Base-by-base conservation (phyloP, 179 eudicot species). In the Gypsophila paniculata region DNA sequence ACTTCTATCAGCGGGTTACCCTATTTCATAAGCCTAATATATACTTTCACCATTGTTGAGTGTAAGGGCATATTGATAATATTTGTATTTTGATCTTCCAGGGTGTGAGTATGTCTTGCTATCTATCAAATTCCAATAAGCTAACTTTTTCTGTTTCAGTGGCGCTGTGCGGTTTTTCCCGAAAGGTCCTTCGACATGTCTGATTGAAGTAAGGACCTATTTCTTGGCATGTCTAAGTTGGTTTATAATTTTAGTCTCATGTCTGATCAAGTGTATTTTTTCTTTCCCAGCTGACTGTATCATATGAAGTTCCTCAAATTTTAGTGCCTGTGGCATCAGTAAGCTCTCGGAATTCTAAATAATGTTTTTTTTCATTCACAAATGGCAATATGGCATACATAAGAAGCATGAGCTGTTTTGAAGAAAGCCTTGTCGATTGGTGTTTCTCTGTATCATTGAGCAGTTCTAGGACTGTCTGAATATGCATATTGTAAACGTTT, bases 131-230 rank as follows among this genome's bases (percentile, higher is more conserved):
- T 76, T 38, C 46, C 76, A 76, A 65, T 71, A 5, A 25, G 65
- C 51, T 65, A 42, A 52, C 19, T 76, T 71, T 67, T 81, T 61
- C 61, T 62, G 38, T 82, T 81, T 81, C 96, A 94, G 99, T 77
- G 99, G 99, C 74, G 92, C 94, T 72, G 97, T 89, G 75, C 91
- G 99, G 49, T 94, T 94, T 84, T 94, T 79, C 74, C 99, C 99
- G 3, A 91, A 83, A 84, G 96, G 99, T 61, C 85, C 90, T 68
- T 84, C 90, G 48, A 84, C 97, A 59, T 94, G 97, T 71, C 71
- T 79, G n/a, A 79, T 94, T 72, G 96, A 94, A 82, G 99, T 94
- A 81, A 86, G 96, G 62, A 29, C 70, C 71, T 68, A 21, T 63
- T 76, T n/a, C 23, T 5, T 22, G n/a, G 17, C 59, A 64, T 22